These are phyloP conservation scores for Penicillium maclennaniae DNA, from an alignment of 495 filamentous ascomycete species.

Conservation along the genomic window DNA sequence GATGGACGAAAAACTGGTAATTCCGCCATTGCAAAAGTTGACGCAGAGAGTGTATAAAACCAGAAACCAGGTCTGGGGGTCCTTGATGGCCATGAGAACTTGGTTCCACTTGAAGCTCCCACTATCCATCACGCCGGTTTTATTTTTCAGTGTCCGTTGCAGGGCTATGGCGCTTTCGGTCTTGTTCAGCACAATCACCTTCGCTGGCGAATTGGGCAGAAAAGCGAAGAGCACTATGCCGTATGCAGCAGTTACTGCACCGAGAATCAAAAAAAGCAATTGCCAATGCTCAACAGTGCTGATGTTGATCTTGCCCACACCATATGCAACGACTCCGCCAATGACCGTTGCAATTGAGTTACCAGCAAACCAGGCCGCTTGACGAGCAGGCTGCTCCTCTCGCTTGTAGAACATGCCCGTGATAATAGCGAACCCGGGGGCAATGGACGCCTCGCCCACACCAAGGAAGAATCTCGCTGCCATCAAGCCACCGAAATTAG, in stretches of 20 bases:
- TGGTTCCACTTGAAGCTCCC: conserved; percentile 58
- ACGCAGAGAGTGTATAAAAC: conserved; percentile 37
- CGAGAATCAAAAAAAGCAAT: conserved; percentile 39
- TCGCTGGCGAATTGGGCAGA: conserved; percentile 49
- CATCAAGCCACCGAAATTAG: conserved; percentile 45
- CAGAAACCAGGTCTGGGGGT: conserved; percentile 50
- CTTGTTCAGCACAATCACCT: conserved; percentile 38
- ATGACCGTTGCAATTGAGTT: conserved; percentile 50
- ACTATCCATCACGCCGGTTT: conserved; percentile 54
- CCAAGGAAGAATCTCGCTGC: conserved; percentile 52
- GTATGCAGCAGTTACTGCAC: conserved; percentile 34
- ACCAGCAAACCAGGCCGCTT: conserved; percentile 50
- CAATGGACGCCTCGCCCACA: conserved; percentile 52
- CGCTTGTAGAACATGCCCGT: conserved; percentile 55
- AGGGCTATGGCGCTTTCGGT: conserved; percentile 50
- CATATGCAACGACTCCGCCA: conserved; percentile 43
- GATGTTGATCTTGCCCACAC: conserved; percentile 33
- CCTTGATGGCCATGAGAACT: conserved; percentile 43
- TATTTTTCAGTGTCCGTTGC: conserved; percentile 55
- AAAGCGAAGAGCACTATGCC: conserved; percentile 37
- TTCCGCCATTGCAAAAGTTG: conserved; percentile 44
- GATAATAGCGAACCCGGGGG: conserved; percentile 56
- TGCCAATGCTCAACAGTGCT: conserved; percentile 27
- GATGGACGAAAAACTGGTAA: conserved; percentile 43
- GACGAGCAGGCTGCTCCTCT: conserved; percentile 51